A percentile compares a stretch with the other conserved stretches of the same genome.
Conservation (phyloP, 2,329 filamentous ascomycete genomes). For the Aureobasidium melanogenum region DNA sequence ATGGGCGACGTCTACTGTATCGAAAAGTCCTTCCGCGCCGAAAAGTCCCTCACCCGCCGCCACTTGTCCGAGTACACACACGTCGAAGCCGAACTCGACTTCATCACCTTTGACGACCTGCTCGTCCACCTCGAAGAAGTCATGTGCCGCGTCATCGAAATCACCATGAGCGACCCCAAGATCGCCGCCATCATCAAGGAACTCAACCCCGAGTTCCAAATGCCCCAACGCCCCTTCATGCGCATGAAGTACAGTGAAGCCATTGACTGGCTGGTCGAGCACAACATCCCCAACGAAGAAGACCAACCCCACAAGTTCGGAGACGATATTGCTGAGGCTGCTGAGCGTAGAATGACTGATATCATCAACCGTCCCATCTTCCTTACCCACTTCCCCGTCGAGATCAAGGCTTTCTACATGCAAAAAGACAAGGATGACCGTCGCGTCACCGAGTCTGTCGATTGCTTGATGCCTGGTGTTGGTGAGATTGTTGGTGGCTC, state of each 20-base stretch:
- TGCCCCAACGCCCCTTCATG: slow-evolving; percentile 76
- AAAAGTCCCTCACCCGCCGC: slow-evolving; percentile 88
- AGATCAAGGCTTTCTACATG: slow-evolving; percentile 99
- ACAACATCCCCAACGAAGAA: slow-evolving; percentile 89
- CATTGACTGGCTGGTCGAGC: slow-evolving; percentile 84
- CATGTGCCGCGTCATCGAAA: slow-evolving; percentile 77
- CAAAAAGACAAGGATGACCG: slow-evolving; percentile 70
- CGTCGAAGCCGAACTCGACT: slow-evolving; percentile 92
- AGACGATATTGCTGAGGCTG: slow-evolving; percentile 96
- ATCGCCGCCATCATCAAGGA: slow-evolving; percentile 67
- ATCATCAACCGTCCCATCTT: slow-evolving; percentile 92
- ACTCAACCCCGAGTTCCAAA: slow-evolving; percentile 84
- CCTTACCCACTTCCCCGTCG: slow-evolving; percentile 90
- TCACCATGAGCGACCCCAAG: slow-evolving; percentile 62
- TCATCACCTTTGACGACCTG: slow-evolving; percentile 85
- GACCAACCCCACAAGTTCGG: slow-evolving; percentile 84
- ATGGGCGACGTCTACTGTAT: slow-evolving; percentile 96
- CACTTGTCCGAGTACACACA: slow-evolving; percentile 96
- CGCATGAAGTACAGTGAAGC: slow-evolving; percentile 94
- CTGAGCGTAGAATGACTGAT: slow-evolving; percentile 94
- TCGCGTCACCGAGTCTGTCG: slow-evolving; percentile 87
- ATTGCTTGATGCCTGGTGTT: slow-evolving; percentile 81
- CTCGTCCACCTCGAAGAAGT: slow-evolving; percentile 79
- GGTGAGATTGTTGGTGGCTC: slow-evolving; percentile 94
- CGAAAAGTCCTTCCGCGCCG: slow-evolving; percentile 96